Evolutionary conservation across 2,329 filamentous ascomycete species (phyloP), one percentile per base, ranked within the genome.

Genomic region (Cordyceps sp.): DNA sequence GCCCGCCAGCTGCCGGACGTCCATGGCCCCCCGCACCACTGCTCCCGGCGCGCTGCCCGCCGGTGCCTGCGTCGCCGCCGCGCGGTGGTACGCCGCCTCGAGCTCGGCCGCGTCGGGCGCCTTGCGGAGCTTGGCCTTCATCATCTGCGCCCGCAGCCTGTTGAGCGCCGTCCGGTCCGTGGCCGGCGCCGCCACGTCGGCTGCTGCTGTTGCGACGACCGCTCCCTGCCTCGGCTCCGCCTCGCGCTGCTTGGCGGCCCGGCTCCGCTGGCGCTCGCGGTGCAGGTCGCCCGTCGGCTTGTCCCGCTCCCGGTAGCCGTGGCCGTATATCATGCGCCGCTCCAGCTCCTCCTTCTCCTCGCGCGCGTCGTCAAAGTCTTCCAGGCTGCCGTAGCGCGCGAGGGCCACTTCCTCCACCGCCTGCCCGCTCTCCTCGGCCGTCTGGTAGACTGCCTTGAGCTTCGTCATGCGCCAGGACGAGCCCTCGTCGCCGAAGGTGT

Each of bases 381-480:
- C 69, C 13, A 98, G 49, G 41, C 73, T 74, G 2, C 86, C 88
- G 47, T 80, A 94, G 10, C 83, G 69, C 43, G 93, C 80, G 24
- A 80, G 45, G 0, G 86, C 90, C 30, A 96, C 62, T 1, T 93
- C 82, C 6, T 96, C 88, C 1, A 92, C 64, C 0, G 70, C 45
- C n/a, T 66, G 66, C 0, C 75, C 76, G 1, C 63, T 75, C 44
- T 90, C 77, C 42, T 92, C 67, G 0, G 85, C 83, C 33, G 77
- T 69, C 18, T 72, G 69, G 52, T 93, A 93, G 2, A 93, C 82
- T 10, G 75, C 79, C 41, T 80, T 85, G 21, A 98, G 69, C 53
- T 86, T 94, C 6, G 79, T 93, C 86, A 98, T 93, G 31, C 92
- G 77, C 90, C 92, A 98, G 44, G 84, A 73, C 12, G 86, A 88